Conservation (phyloP, 257 asterid genomes). For the Penstemon eatonii region DNA sequence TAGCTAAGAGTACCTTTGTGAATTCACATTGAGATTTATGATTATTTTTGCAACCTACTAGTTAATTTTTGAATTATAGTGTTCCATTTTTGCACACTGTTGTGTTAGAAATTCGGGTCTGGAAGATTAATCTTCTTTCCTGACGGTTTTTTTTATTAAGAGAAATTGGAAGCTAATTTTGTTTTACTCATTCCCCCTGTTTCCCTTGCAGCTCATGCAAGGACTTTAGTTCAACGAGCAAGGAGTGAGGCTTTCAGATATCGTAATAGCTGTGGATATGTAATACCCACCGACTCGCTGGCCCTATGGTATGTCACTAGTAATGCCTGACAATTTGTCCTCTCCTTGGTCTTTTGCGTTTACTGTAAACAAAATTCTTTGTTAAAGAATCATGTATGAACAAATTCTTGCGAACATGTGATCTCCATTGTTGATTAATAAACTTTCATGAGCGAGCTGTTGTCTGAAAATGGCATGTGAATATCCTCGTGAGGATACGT, state of each 20-base stretch:
- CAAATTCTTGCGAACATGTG: neutral
- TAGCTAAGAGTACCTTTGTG: too few relatives aligned
- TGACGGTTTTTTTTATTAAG: neutral
- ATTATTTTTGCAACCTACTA: too few relatives aligned
- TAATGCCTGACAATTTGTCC: neutral
- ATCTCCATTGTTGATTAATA: neutral
- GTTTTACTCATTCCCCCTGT: neutral
- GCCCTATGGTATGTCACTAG: slow-evolving; percentile 69
- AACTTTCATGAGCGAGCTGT: neutral
- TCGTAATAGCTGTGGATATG: slow-evolving; percentile 86
- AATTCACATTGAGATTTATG: too few relatives aligned
- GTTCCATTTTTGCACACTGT: neutral
- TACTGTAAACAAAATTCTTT: too few relatives aligned
- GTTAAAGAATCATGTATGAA: too few relatives aligned
- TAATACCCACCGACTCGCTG: slow-evolving; percentile 89
- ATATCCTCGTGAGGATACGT: neutral
- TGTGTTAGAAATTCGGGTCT: neutral
- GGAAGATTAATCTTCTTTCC: neutral
- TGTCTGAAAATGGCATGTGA: neutral
- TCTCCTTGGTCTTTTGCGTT: too few relatives aligned
- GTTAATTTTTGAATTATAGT: neutral
- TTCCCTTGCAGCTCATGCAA: slow-evolving; percentile 72
- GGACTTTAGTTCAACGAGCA: slow-evolving; percentile 96
- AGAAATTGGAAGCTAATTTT: slow-evolving; percentile 4
- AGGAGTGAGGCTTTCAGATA: slow-evolving; percentile 96